These are phyloP conservation scores for Metschnikowia proteae DNA, from an alignment of 805 yeast species.

Conservation along the genomic window DNA sequence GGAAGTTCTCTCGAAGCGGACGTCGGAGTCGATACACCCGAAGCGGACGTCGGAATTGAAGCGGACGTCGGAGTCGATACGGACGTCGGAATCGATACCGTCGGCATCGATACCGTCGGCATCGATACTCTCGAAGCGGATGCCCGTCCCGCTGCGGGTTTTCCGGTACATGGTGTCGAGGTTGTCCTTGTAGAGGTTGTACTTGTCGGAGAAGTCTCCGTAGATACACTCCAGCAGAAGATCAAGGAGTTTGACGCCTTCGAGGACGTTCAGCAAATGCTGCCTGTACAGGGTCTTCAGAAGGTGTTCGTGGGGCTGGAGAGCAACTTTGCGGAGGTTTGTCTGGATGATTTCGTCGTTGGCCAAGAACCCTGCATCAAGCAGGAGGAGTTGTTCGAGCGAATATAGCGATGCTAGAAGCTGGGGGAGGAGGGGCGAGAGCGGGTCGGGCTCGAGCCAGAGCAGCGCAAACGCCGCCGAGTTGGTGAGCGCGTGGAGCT, in stretches of 20 bases:
- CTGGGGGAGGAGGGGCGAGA: slow-evolving; percentile 1
- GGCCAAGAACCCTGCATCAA: slow-evolving; percentile 4
- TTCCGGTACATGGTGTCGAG: slow-evolving; percentile 8
- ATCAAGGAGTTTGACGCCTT: slow-evolving; percentile 20
- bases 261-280: slow-evolving; percentile 7
- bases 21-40: not conserved
- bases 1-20: not conserved
- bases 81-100: not conserved
- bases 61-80: no score
- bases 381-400: slow-evolving; percentile 4
- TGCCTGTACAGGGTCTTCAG: not conserved
- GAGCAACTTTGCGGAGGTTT: not conserved
- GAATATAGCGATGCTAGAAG: slow-evolving; percentile 1
- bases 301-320: not conserved
- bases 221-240: slow-evolving; percentile 12
- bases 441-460: not conserved
- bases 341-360: slow-evolving; percentile 6
- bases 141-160: not conserved
- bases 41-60: not conserved
- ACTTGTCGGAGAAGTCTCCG: slow-evolving; percentile 15
- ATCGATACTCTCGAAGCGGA: not conserved
- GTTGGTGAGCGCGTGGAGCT: not conserved
- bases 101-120: no score
- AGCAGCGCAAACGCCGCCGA: not conserved
- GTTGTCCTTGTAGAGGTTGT: slow-evolving; percentile 11